These are phyloP conservation scores for Murraya koenigii DNA, from an alignment of 345 rosid genomes.

Conservation along the genomic window DNA sequence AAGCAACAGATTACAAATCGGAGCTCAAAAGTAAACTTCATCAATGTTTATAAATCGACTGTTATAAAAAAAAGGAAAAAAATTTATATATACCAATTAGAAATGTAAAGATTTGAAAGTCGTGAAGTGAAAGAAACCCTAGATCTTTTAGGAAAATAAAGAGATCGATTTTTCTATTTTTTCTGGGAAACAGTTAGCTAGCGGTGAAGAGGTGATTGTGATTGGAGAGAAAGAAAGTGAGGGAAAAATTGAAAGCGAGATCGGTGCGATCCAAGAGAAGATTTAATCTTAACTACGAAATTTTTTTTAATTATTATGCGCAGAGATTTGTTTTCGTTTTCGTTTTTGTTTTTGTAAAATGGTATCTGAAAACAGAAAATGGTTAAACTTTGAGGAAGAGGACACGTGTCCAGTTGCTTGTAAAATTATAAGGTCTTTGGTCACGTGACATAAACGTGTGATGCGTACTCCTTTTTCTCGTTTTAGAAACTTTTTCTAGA, in stretches of 20 bases:
- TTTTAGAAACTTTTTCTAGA: background rate
- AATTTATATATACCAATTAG: background rate
- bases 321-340: constrained; percentile 20
- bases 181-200: background rate
- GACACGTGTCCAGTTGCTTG: constrained; percentile 25
- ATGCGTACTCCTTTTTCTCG: background rate
- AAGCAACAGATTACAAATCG: constrained; percentile 20
- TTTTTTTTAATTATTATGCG: background rate
- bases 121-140: constrained; percentile 29
- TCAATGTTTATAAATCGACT: background rate
- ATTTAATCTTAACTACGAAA: constrained; percentile 1
- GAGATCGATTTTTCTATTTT: background rate
- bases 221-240: constrained; percentile 22
- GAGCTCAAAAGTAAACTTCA: constrained; percentile 8
- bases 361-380: constrained; percentile 5
- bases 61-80: background rate
- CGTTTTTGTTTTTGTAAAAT: background rate
- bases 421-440: background rate
- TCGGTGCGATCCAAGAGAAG: constrained; percentile 29
- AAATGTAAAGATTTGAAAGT: constrained; percentile 23
- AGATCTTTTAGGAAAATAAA: constrained; percentile 35
- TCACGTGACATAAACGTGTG: constrained; percentile 21
- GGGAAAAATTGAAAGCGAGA: constrained; percentile 20
- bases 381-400: background rate
- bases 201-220: constrained; percentile 12